Percentiles rank a stretch among this genome's conserved stretches.
These are phyloP conservation scores for Mycena crocata DNA, from an alignment of 768 basidiomycete genomes.

Conservation along the genomic window DNA sequence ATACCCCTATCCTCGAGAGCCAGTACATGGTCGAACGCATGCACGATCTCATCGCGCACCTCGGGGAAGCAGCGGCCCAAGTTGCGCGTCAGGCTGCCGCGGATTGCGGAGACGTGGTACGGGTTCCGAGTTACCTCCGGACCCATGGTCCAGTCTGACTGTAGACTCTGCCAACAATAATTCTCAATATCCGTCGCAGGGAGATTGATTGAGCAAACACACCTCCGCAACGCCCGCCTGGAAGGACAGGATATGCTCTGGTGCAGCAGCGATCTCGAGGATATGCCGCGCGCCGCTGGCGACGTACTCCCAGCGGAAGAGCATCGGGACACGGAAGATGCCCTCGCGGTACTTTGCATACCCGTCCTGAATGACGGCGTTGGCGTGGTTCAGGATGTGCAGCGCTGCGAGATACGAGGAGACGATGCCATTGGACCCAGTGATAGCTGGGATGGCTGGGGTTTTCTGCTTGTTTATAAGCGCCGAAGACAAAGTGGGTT, in stretches of 20 bases:
- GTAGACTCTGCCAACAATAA: background rate
- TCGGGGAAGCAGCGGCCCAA: conserved; percentile 19
- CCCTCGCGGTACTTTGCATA: background rate
- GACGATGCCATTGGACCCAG: background rate
- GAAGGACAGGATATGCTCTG: conserved; percentile 6
- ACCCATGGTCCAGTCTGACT: conserved; percentile 11
- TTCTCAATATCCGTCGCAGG: background rate
- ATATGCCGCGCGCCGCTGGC: background rate
- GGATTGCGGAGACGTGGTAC: conserved; percentile 3
- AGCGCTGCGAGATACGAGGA: background rate
- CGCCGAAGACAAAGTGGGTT: no score
- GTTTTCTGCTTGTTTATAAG: no score
- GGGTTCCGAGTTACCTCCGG: background rate
- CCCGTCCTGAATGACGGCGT: background rate
- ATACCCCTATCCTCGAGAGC: background rate
- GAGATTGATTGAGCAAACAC: background rate
- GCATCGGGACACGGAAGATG: conserved; percentile 10
- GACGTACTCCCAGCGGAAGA: conserved; percentile 14
- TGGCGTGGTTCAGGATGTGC: background rate
- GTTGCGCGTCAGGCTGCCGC: conserved; percentile 19
- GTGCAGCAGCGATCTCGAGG: conserved; percentile 4
- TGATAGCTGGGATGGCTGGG: no score
- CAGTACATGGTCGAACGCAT: conserved; percentile 16
- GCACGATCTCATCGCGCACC: conserved; percentile 20
- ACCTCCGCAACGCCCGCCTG: background rate